phyloP scores from a whole-genome alignment of 148 eudicot genomes.

The Rheum nobile region DNA sequence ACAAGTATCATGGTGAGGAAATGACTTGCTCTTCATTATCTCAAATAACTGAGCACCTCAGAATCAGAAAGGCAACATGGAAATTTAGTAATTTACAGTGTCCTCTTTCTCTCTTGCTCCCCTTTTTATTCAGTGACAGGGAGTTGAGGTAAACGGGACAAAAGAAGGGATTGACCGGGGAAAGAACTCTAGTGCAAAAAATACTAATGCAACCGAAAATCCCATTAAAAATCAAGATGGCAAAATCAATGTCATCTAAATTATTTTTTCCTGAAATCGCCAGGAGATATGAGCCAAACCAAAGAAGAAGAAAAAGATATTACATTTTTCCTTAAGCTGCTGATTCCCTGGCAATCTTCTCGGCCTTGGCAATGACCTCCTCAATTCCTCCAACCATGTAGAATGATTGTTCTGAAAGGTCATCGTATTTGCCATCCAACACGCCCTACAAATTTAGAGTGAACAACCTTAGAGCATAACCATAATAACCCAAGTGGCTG shows the following conservation, averaged over 20 bases:
- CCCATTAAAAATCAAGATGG: not conserved
- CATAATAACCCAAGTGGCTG: too few species aligned
- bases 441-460: slow-evolving; percentile 48
- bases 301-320: not conserved
- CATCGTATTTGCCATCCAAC: slow-evolving; percentile 93
- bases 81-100: slow-evolving; percentile 6
- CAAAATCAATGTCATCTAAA: slow-evolving; percentile 8
- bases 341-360: slow-evolving; percentile 87
- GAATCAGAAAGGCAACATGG: not conserved
- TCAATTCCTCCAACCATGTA: slow-evolving; percentile 99
- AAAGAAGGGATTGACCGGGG: not conserved
- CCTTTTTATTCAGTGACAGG: not conserved
- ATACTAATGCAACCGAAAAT: not conserved
- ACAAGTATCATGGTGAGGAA: not conserved
- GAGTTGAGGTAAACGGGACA: not conserved
- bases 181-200: not conserved
- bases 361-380: slow-evolving; percentile 95
- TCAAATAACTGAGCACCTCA: not conserved
- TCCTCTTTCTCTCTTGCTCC: not conserved
- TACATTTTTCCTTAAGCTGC: slow-evolving; percentile 35
- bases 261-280: not conserved
- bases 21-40: not conserved
- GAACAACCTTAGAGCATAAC: not conserved
- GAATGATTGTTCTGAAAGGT: slow-evolving; percentile 88
- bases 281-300: not conserved